Evolutionary conservation across 192 early-diverging fungal genomes (phyloP).

Genomic region (Entrophospora sp.): DNA sequence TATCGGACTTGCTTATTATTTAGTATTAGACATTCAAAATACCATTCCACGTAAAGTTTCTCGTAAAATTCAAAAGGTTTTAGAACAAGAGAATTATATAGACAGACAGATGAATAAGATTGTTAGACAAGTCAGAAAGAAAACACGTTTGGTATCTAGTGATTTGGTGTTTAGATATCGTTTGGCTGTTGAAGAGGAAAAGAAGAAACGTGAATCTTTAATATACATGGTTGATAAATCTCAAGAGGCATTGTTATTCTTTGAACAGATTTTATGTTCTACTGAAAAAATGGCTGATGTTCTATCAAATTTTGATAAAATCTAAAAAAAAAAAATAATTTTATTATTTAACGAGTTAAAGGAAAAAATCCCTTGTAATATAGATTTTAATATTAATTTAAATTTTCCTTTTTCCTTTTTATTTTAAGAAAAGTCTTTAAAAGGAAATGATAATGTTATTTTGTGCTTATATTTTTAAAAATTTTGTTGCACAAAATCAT

Average conservation of each 20-base stretch:
- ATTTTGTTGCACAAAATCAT: too few species aligned
- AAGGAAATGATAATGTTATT: too few species aligned
- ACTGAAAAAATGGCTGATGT: conserved; percentile 42
- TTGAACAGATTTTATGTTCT: conserved; percentile 51
- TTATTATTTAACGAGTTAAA: background rate
- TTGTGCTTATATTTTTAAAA: too few species aligned
- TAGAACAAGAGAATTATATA: conserved; percentile 42
- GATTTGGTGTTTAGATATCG: conserved; percentile 62
- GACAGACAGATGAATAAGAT: conserved; percentile 56
- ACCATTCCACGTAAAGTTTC: conserved; percentile 65
- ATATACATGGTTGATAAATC: conserved; percentile 45
- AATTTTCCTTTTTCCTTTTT: too few species aligned
- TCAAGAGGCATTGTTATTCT: conserved; percentile 59
- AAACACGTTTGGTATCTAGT: conserved; percentile 60
- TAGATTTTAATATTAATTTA: too few species aligned
- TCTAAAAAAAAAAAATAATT: background rate
- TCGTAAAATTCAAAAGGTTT: conserved; percentile 41
- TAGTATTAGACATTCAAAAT: conserved; percentile 60
- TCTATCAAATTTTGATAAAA: background rate
- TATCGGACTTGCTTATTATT: conserved; percentile 50
- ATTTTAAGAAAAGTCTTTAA: too few species aligned
- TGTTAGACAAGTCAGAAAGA: conserved; percentile 51
- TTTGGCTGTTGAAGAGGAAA: conserved; percentile 63
- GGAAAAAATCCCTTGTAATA: too few species aligned
- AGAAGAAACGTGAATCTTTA: conserved; percentile 52